Evolutionary conservation across 2,329 filamentous ascomycete species (phyloP).

Genomic region (Escovopsis sp.): DNA sequence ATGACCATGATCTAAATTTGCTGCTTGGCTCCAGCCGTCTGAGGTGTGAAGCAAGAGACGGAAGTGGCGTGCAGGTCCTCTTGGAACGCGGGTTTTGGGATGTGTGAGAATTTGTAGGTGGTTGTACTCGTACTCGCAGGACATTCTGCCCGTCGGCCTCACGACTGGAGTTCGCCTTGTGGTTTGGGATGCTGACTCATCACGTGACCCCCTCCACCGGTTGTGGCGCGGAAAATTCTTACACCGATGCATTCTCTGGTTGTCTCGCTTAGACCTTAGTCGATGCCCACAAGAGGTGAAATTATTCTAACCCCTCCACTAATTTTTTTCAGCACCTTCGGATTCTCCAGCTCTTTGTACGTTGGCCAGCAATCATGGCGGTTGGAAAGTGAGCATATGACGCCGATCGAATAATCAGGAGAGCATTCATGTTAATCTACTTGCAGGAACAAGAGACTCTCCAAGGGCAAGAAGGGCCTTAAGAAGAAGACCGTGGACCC

Average conservation of each 20-base stretch:
- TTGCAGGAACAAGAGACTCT: conserved; percentile 96
- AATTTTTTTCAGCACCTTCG: conserved; percentile 26
- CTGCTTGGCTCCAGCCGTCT: no score
- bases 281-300: conserved; percentile 26
- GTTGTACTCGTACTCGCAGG: no score
- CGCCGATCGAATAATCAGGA: background rate
- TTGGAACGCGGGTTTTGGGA: no score
- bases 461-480: conserved; percentile 99
- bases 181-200: no score
- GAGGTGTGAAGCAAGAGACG: no score
- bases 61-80: no score
- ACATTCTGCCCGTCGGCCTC: no score
- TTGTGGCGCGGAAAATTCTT: conserved; percentile 4
- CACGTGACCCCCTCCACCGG: background rate
- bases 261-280: conserved; percentile 25
- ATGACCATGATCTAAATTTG: no score
- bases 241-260: conserved; percentile 10
- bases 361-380: conserved; percentile 42
- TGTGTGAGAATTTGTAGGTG: no score
- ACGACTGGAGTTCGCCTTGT: no score
- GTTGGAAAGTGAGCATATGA: conserved; percentile 41
- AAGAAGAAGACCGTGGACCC: conserved; percentile 99
- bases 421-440: conserved; percentile 9
- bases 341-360: conserved; percentile 28
- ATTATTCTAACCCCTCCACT: conserved; percentile 27